These are phyloP conservation scores for Micractinium conductrix DNA, from an alignment of 139 green algal genomes.

Conservation along the genomic window DNA sequence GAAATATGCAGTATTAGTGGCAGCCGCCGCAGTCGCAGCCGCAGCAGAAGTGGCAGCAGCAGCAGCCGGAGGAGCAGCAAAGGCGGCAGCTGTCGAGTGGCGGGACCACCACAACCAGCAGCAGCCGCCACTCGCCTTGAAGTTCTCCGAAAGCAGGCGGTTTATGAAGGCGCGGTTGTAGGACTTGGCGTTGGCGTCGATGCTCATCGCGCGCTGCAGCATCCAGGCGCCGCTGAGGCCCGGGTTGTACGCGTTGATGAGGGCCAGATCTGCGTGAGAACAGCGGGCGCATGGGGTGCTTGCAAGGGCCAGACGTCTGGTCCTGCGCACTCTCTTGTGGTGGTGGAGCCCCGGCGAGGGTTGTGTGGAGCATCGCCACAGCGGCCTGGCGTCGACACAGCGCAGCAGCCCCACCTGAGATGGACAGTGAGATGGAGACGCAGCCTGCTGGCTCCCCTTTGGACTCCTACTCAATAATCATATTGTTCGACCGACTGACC, in stretches of 20 bases:
- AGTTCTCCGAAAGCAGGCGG: slow-evolving; percentile 81
- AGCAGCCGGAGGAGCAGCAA: background rate
- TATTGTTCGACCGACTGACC: too few relatives aligned
- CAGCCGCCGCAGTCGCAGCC: too few relatives aligned
- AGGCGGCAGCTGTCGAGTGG: background rate
- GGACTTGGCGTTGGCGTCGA: slow-evolving; percentile 39
- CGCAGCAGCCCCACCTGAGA: too few relatives aligned
- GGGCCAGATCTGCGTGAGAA: too few relatives aligned
- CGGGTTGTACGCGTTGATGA: slow-evolving; percentile 70
- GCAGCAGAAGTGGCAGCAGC: background rate
- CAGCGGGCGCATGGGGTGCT: too few relatives aligned
- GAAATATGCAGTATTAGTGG: background rate
- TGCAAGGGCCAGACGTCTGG: too few relatives aligned
- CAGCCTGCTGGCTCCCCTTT: too few relatives aligned
- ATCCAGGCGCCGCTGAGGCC: slow-evolving; percentile 78
- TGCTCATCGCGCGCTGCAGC: slow-evolving; percentile 91
- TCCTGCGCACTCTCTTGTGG: slow-evolving; percentile 39
- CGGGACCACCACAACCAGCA: background rate
- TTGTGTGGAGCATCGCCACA: too few relatives aligned
- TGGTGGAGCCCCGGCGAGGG: too few relatives aligned
- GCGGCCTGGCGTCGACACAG: too few relatives aligned
- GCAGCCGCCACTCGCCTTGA: slow-evolving; percentile 41
- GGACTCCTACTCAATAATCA: too few relatives aligned
- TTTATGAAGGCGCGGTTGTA: slow-evolving; percentile 79
- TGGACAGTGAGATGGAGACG: too few relatives aligned